Evolutionary conservation across 305 asterid species (phyloP).

Genomic region (Salvia sclarea): DNA sequence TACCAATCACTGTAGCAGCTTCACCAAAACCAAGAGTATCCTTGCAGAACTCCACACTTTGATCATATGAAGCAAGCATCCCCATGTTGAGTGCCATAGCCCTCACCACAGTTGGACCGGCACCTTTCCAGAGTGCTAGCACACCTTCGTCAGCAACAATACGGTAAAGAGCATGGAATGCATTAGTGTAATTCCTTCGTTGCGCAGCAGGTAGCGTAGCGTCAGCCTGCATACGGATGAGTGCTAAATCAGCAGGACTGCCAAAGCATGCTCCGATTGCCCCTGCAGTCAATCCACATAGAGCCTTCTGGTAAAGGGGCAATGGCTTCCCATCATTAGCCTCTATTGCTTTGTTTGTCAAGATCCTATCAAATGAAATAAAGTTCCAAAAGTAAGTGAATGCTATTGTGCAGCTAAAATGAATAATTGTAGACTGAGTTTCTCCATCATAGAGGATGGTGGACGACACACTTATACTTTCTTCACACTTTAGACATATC

Average conservation of each 20-base stretch:
- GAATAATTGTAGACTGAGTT: background rate
- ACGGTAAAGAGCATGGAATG: constrained; percentile 84
- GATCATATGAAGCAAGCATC: constrained; percentile 99
- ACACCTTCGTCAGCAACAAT: constrained; percentile 83
- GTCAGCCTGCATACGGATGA: constrained; percentile 98
- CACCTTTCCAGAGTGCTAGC: constrained; percentile 96
- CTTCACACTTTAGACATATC: background rate
- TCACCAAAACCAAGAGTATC: constrained; percentile 78
- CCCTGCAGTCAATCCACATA: constrained; percentile 96
- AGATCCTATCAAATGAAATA: constrained; percentile 45
- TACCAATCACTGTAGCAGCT: constrained; percentile 79
- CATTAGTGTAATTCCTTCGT: constrained; percentile 82
- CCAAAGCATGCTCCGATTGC: constrained; percentile 95
- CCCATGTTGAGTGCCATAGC: constrained; percentile 99
- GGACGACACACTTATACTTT: background rate
- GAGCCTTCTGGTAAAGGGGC: constrained; percentile 90
- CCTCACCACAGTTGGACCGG: constrained; percentile 97
- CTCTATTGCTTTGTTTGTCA: constrained; percentile 86
- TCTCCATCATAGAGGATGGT: background rate
- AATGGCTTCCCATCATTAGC: constrained; percentile 93
- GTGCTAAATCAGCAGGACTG: constrained; percentile 96
- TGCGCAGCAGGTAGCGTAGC: constrained; percentile 87
- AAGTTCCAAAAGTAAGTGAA: background rate
- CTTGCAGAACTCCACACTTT: constrained; percentile 80
- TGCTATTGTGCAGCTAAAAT: background rate